These are phyloP conservation scores for Phlegmacium glaucopus DNA, from an alignment of 768 basidiomycete genomes.

Conservation along the genomic window DNA sequence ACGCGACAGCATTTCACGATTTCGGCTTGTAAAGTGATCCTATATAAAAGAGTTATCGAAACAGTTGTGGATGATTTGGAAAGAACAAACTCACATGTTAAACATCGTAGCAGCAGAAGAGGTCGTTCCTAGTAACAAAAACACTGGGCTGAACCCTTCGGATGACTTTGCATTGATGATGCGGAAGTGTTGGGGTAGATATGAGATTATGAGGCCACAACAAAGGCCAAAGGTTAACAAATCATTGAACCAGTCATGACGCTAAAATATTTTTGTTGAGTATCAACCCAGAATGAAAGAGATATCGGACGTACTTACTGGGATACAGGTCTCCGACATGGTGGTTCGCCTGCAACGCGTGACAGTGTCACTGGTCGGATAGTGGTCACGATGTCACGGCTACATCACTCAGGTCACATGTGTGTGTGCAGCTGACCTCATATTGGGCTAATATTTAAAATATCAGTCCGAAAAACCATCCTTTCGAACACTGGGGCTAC, in stretches of 20 bases:
- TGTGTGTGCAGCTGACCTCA: too few species aligned
- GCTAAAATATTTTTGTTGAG: slow-evolving; percentile 24
- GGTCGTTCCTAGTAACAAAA: slow-evolving; percentile 83
- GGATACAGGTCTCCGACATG: slow-evolving; percentile 14
- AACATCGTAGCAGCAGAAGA: slow-evolving; percentile 80
- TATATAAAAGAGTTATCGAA: slow-evolving; percentile 26
- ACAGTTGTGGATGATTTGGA: background rate
- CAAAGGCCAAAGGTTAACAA: slow-evolving; percentile 62
- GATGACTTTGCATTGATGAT: slow-evolving; percentile 78
- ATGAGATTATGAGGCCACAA: slow-evolving; percentile 75
- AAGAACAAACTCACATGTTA: slow-evolving; percentile 60
- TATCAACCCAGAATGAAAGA: background rate
- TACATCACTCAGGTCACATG: too few species aligned
- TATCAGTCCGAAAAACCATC: too few species aligned
- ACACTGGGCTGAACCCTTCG: slow-evolving; percentile 91
- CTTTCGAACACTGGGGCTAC: too few species aligned
- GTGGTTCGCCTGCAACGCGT: background rate
- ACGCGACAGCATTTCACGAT: slow-evolving; percentile 77
- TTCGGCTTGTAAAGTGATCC: slow-evolving; percentile 83
- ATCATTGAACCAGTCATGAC: slow-evolving; percentile 71
- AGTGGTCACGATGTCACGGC: too few species aligned
- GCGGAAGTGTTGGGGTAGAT: slow-evolving; percentile 80
- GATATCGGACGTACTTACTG: slow-evolving; percentile 6
- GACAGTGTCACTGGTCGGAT: too few species aligned
- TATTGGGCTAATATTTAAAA: too few species aligned